Evolutionary conservation across 495 filamentous ascomycete genomes (phyloP).

Genomic region (Podospora comata): DNA sequence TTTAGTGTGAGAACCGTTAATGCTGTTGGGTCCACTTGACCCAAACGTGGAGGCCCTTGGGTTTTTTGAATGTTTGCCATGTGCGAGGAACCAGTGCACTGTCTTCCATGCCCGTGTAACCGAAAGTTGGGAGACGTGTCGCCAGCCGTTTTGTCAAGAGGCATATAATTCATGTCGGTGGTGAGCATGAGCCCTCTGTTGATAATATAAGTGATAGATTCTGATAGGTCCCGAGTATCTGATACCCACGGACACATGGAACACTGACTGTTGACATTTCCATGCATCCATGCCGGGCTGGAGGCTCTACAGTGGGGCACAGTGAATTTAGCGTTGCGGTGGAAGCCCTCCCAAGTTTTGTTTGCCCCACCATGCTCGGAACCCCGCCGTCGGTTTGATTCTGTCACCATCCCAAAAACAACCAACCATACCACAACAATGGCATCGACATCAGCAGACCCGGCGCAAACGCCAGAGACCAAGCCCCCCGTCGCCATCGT

Average conservation of each 20-base stretch:
- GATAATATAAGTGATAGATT: background rate
- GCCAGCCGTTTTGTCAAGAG: background rate
- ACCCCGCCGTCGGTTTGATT: slow-evolving; percentile 7
- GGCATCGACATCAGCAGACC: slow-evolving; percentile 1
- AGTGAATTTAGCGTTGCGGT: background rate
- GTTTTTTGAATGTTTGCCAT: slow-evolving; percentile 1
- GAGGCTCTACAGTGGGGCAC: background rate
- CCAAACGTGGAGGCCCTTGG: background rate
- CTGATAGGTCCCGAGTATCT: background rate
- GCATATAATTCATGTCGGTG: background rate
- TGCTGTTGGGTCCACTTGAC: slow-evolving; percentile 2
- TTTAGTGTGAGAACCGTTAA: background rate
- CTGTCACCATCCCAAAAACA: background rate
- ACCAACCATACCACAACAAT: background rate
- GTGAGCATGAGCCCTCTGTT: background rate
- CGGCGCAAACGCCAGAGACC: slow-evolving; percentile 16
- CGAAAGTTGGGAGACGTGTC: background rate
- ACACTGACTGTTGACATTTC: background rate
- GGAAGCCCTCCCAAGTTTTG: background rate
- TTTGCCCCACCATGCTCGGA: background rate
- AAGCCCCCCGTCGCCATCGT: slow-evolving; percentile 64
- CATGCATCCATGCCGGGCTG: background rate
- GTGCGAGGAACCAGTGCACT: background rate
- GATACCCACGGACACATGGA: background rate
- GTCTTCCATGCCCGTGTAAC: background rate